Evolutionary conservation across 2,329 filamentous ascomycete species (phyloP).

Genomic region (Paraconiothyrium sp.): DNA sequence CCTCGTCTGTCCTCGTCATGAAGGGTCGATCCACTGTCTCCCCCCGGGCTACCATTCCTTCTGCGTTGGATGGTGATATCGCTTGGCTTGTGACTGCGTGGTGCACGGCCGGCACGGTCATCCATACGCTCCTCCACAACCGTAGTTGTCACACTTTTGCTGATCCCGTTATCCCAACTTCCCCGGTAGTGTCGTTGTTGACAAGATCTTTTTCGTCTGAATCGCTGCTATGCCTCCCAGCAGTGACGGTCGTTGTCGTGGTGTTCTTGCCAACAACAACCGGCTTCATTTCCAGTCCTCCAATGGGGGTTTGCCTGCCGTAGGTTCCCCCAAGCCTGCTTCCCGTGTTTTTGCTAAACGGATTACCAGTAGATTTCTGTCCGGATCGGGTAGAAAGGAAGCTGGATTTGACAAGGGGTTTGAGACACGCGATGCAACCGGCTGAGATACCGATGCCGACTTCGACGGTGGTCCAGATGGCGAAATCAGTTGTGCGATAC

Average conservation of each 20-base stretch:
- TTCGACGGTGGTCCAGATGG: slow-evolving; percentile 49
- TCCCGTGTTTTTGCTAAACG: slow-evolving; percentile 5
- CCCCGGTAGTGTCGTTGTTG: slow-evolving; percentile 14
- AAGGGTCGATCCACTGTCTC: slow-evolving; percentile 9
- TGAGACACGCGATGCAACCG: slow-evolving; percentile 61
- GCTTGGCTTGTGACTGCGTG: not conserved
- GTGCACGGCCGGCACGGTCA: slow-evolving; percentile 11
- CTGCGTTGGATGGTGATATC: not conserved
- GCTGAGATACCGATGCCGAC: slow-evolving; percentile 55
- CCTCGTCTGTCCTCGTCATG: not conserved
- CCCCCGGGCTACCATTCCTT: slow-evolving; percentile 8
- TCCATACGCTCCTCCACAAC: slow-evolving; percentile 28
- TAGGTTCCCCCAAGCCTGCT: slow-evolving; percentile 6
- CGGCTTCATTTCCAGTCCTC: slow-evolving; percentile 30
- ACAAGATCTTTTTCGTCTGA: slow-evolving; percentile 35
- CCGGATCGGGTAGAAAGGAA: slow-evolving; percentile 16
- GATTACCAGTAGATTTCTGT: slow-evolving; percentile 1
- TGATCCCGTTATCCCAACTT: slow-evolving; percentile 25
- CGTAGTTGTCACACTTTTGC: slow-evolving; percentile 30
- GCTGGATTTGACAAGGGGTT: slow-evolving; percentile 54
- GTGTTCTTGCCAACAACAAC: slow-evolving; percentile 26
- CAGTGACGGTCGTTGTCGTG: slow-evolving; percentile 34
- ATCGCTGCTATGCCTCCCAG: slow-evolving; percentile 28
- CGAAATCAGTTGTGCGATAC: slow-evolving; percentile 41
- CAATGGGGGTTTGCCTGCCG: slow-evolving; percentile 9